Conservation (phyloP, 805 yeast species). For the Metschnikowia reukaufii region DNA sequence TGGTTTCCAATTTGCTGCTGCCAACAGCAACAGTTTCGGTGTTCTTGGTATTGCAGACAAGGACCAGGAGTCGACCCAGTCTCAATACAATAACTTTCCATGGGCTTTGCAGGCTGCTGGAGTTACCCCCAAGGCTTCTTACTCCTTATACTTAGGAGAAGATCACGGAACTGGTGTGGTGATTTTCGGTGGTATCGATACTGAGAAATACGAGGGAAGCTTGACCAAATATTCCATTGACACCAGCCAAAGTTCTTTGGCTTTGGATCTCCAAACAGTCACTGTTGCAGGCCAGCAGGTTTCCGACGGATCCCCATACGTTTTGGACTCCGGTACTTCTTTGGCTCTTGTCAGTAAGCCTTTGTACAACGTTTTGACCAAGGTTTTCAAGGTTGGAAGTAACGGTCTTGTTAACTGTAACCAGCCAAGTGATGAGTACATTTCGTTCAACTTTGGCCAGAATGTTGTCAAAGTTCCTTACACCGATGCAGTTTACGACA, state of each 20-base stretch:
- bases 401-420: conserved; percentile 15
- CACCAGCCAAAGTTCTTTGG: conserved; percentile 7
- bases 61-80: conserved; percentile 9
- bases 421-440: conserved; percentile 17
- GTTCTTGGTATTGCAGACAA: conserved; percentile 15
- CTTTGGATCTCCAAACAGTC: conserved; percentile 9
- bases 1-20: conserved; percentile 15
- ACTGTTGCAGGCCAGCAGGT: conserved; percentile 11
- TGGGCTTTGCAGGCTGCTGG: conserved; percentile 57
- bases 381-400: conserved; percentile 5
- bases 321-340: conserved; percentile 18
- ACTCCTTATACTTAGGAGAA: conserved; percentile 60
- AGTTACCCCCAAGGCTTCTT: conserved; percentile 51
- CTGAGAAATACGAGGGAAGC: conserved; percentile 31
- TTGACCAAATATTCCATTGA: conserved; percentile 9
- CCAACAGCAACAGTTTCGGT: conserved; percentile 5
- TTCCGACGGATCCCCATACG: conserved; percentile 7
- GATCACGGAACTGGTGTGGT: conserved; percentile 29
- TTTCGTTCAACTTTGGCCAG: conserved; percentile 14
- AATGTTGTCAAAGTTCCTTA: conserved; percentile 13
- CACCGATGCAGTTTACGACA: conserved; percentile 11
- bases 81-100: conserved; percentile 53
- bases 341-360: conserved; percentile 13
- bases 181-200: conserved; percentile 44
- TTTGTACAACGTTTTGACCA: conserved; percentile 10